Conservation (phyloP, 2,329 filamentous ascomycete species). For the Aspergillus sergii region DNA sequence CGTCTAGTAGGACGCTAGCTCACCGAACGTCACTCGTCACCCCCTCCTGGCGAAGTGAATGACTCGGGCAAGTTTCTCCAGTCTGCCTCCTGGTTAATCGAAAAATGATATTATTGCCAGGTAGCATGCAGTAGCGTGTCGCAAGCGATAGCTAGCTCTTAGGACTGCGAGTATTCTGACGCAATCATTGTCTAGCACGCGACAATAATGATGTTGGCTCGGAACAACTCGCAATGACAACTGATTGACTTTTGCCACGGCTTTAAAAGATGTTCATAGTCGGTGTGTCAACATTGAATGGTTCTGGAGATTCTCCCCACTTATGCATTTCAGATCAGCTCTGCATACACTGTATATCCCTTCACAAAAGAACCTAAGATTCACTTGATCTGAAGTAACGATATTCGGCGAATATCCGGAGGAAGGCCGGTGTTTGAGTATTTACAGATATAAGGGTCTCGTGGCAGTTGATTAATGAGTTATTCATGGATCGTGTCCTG, state of each 20-base stretch:
- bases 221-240: not conserved
- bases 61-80: not conserved
- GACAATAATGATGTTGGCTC: not conserved
- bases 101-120: not conserved
- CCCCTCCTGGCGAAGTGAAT: not conserved
- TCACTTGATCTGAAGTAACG: not conserved
- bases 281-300: not conserved
- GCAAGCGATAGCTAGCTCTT: not conserved
- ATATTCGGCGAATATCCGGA: not conserved
- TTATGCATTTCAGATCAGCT: not conserved
- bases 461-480: too few species aligned
- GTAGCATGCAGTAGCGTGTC: conserved; percentile 3
- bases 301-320: not conserved
- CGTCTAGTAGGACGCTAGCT: not conserved
- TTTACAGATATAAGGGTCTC: not conserved
- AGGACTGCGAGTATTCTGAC: not conserved
- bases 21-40: not conserved
- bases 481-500: too few species aligned
- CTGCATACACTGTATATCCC: not conserved
- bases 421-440: not conserved
- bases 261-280: not conserved
- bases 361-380: not conserved
- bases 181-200: not conserved
- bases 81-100: not conserved
- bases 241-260: not conserved